Evolutionary conservation across 1,284 basidiomycete species (phyloP), one percentile per base, ranked within the genome.

Genomic region (Austroboletus novae-zelandiae): DNA sequence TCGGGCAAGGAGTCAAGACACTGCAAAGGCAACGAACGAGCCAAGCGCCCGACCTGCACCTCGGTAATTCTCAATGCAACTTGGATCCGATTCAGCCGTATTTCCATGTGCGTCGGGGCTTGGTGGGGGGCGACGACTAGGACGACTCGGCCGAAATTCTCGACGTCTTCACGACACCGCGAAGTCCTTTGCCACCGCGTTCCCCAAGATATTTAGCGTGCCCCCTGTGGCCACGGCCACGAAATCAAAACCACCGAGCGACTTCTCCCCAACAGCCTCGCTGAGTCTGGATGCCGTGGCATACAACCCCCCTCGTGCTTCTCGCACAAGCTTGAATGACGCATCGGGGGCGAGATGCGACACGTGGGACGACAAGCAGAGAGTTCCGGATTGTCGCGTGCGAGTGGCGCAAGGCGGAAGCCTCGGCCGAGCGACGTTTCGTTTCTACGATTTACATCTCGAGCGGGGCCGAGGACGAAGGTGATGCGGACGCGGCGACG

Each of bases 1-100:
- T 70, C 13, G 67, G 50, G 52, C 25, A 41, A 30, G 17, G 73
- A 20, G 69, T 72, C 25, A 69, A 72, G 25, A 74, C 73, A 23
- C n/a, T n/a, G n/a, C n/a, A n/a, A n/a, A n/a, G n/a, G n/a, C n/a
- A n/a, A n/a, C n/a, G n/a, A n/a, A n/a, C n/a, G n/a, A n/a, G n/a
- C n/a, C n/a, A n/a, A n/a, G n/a, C n/a, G n/a, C n/a, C n/a, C n/a
- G 47, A 41, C 43, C 45, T 25, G 52, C 31, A 9, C 56, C 50
- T 40, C 57, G 43, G 8, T 61, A 66, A 23, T 66, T 70, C 53
- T 67, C 67, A 40, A 57, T 66, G 59, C 53, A 64, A 30, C 17
- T 53, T 14, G 49, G 23, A 9, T 17, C 18, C 23, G 25, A 43
- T 15, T 30, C 46, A 17, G 44, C 23, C 6, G 17, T 30, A 27